A percentile compares a stretch with the other conserved stretches of the same genome.
phyloP scores from a whole-genome alignment of 2,329 filamentous ascomycete genomes.

The Aureobasidium mangrovei region DNA sequence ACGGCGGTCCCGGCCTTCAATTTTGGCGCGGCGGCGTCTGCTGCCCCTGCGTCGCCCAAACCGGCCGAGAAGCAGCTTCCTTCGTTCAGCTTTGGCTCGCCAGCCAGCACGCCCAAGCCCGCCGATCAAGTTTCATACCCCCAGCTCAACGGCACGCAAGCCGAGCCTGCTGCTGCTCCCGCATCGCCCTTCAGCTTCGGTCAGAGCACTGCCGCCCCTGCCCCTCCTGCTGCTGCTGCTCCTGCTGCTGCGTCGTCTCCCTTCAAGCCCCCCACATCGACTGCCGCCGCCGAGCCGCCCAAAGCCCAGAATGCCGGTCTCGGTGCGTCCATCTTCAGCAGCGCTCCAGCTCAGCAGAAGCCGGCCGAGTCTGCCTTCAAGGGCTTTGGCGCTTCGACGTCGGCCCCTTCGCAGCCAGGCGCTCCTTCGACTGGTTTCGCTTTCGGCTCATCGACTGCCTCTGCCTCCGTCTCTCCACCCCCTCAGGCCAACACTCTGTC shows the following conservation, averaged over 20 bases:
- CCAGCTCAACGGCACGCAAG: not conserved
- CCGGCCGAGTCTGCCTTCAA: slow-evolving; percentile 6
- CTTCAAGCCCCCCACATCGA: not conserved
- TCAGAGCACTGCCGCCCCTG: not conserved
- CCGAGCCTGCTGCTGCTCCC: not conserved
- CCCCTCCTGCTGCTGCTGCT: not conserved
- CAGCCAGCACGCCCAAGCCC: not conserved
- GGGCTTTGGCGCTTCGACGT: slow-evolving; percentile 1
- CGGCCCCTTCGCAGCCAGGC: not conserved
- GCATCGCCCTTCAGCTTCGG: not conserved
- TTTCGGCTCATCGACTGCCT: not conserved
- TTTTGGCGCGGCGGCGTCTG: not conserved
- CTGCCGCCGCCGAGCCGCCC: not conserved
- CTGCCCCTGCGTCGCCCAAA: slow-evolving; percentile 9
- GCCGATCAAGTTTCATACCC: slow-evolving; percentile 3
- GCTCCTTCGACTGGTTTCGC: not conserved
- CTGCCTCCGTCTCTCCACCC: not conserved
- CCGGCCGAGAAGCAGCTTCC: slow-evolving; percentile 10
- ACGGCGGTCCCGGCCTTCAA: not conserved
- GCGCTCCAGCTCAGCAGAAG: not conserved
- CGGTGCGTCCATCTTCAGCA: slow-evolving; percentile 1
- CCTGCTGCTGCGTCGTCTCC: slow-evolving; percentile 1
- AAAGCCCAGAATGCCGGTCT: not conserved
- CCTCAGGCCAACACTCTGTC: not conserved
- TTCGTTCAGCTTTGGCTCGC: not conserved